A percentile compares a stretch with the other conserved stretches of the same genome.
phyloP scores from a whole-genome alignment of 805 yeast species.

The Kurtzmaniella cleridarum region DNA sequence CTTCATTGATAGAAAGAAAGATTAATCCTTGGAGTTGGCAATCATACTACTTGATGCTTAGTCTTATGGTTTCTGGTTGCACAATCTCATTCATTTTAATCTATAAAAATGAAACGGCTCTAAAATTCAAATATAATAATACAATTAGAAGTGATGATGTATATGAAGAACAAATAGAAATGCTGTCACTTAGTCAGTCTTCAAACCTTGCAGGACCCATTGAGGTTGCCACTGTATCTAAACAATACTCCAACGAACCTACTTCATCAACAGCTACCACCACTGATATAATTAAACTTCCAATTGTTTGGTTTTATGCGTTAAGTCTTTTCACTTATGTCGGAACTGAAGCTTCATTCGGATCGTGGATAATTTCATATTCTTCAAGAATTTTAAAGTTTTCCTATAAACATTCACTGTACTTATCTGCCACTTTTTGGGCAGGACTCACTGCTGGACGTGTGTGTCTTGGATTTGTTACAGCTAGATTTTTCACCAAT shows the following conservation, averaged over 20 bases:
- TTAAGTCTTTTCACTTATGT: slow-evolving; percentile 41
- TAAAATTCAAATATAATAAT: slow-evolving; percentile 33
- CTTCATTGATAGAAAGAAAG: slow-evolving; percentile 33
- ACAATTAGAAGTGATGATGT: slow-evolving; percentile 7
- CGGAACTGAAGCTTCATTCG: slow-evolving; percentile 50
- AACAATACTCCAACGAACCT: background rate
- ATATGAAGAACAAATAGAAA: background rate
- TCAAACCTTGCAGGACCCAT: background rate
- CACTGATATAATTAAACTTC: slow-evolving; percentile 29
- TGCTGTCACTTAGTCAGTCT: background rate
- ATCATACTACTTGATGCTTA: slow-evolving; percentile 37
- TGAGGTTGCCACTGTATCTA: slow-evolving; percentile 1
- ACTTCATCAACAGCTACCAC: slow-evolving; percentile 12
- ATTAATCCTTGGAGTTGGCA: slow-evolving; percentile 43
- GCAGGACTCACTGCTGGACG: slow-evolving; percentile 46
- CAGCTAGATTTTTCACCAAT: slow-evolving; percentile 42
- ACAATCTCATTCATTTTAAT: slow-evolving; percentile 17
- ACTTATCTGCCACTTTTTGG: slow-evolving; percentile 50
- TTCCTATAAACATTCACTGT: slow-evolving; percentile 35
- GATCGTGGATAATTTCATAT: slow-evolving; percentile 49
- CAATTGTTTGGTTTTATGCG: slow-evolving; percentile 36
- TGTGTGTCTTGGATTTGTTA: slow-evolving; percentile 45
- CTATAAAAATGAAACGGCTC: slow-evolving; percentile 40
- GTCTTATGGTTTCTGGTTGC: slow-evolving; percentile 18
- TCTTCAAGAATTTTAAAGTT: slow-evolving; percentile 34